Evolutionary conservation across 768 basidiomycete genomes (phyloP), one percentile per base, ranked within the genome.

Genomic region (Xerocomus brunneocitrinus): DNA sequence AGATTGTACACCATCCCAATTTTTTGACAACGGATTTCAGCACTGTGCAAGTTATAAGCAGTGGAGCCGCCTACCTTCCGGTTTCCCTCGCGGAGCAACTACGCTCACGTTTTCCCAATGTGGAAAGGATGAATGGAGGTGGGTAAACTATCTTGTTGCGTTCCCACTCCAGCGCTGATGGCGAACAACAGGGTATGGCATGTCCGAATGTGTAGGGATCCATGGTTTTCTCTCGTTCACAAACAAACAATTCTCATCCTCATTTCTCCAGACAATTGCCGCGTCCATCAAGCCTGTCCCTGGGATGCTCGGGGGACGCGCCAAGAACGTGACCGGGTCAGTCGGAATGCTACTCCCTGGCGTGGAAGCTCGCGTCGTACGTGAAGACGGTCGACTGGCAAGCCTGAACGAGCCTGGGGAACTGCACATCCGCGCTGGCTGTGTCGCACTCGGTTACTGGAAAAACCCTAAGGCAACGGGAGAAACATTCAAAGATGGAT

Each of bases 11-110:
- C 19, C 19, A 19, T 19, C 19, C 19, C 19, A 19, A 19, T 19
- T 19, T 19, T 19, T 19, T 19, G 19, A 19, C 19, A 19, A 19
- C 19, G 19, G 19, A 19, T 19, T 19, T 19, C 82, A 81, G 77
- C 58, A 78, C 76, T 0, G 61, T 89, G 1, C 63, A 67, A 7
- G 1, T 31, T 5, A 53, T 83, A 27, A 68, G 63, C 5, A 77
- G 76, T 53, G 87, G 87, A 5, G 88, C 84, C 0, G 86, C 87
- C 2, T 82, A 87, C 61, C 77, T 89, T 22, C 84, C 88, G 0
- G 76, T 78, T 1, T 72, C 79, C 19, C 72, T 90, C 7, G 71
- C 70, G 0, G 63, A 68, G 16, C 76, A 74, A 48, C 61, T 85
- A 12, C 60, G 16, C 47, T 62, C 44, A 42, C 80, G 57, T 5